Evolutionary conservation across 208 protist genomes (phyloP), one percentile per base, ranked within the genome.

Genomic region (Trypanosoma platydactyli): DNA sequence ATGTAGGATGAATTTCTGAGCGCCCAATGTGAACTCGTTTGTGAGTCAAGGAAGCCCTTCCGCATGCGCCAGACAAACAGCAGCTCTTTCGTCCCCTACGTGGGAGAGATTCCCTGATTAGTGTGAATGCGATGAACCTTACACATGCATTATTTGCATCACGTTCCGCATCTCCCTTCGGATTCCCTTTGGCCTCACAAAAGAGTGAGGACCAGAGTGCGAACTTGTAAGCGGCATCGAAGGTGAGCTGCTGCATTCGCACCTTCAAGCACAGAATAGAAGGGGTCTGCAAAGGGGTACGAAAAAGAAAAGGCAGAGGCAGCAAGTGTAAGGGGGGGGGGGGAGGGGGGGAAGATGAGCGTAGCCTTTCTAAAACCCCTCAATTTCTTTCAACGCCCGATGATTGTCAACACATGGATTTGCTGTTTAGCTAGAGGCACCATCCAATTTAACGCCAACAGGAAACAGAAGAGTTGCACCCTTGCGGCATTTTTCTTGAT

Each of bases 211-310:
- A 64, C 86, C 86, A 92, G 25, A 92, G 73, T 33, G 78, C 78
- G 44, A 84, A 88, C 66, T 92, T 88, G 73, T 83, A 85, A 1
- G 79, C 83, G n/a, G 86, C 77, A 77, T 92, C 83, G 24, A 81
- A 79, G 0, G 86, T 92, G 16, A 89, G 66, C 69, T 81, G 80
- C 42, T 56, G 61, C n/a, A 45, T 66, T n/a, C 53, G 61, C 70
- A 76, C 69, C 57, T 48, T n/a, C 38, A 20, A 63, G 1, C 22
- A 35, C 45, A 44, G 12, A 50, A 58, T 27, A 56, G 59, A 57
- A 65, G 9, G 45, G n/a, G 44, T 33, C 25, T 5, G 50, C 22
- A 25, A 73, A 25, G 13, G 25, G 45, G 16, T 45, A 27, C 15
- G 63, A 63, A 50, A 24, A 27, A 57, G 48, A 60, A 60, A 56